phyloP scores from a whole-genome alignment of 2,329 filamentous ascomycete species.

The Aspergillus melleus region DNA sequence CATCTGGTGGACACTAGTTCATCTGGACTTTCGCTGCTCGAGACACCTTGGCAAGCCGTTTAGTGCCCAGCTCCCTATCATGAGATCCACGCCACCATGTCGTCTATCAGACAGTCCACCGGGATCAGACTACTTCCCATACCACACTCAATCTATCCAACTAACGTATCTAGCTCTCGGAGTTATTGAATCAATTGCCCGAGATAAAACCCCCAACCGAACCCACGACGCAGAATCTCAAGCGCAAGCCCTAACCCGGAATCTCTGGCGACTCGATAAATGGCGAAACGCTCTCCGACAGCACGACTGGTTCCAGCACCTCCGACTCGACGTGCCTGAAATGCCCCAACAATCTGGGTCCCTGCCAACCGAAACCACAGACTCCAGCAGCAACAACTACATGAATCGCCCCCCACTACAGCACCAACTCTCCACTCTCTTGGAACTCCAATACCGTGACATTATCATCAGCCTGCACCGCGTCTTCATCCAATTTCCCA shows the following conservation, averaged over 20 bases:
- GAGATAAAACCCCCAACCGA: not conserved
- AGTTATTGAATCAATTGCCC: not conserved
- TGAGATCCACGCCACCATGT: not conserved
- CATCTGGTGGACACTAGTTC: constrained; percentile 21
- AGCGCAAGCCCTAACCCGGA: not conserved
- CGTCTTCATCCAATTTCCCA: constrained; percentile 21
- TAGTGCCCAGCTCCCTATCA: constrained; percentile 1
- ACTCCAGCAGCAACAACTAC: not conserved
- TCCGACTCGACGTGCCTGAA: not conserved
- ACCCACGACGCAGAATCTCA: not conserved
- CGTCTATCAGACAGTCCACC: too few species aligned
- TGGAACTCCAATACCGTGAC: constrained; percentile 20
- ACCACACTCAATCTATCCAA: not conserved
- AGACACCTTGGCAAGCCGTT: constrained; percentile 20
- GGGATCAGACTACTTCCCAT: not conserved
- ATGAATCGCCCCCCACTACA: constrained; percentile 7
- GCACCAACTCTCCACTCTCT: constrained; percentile 6
- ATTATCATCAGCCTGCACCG: constrained; percentile 16
- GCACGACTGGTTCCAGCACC: not conserved
- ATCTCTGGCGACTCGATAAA: not conserved
- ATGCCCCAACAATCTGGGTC: not conserved
- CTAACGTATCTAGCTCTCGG: not conserved
- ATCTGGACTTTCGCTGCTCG: constrained; percentile 21
- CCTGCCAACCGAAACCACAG: not conserved
- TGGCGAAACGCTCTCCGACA: not conserved